Percentiles rank a stretch among this genome's conserved stretches.
Evolutionary conservation across 139 green algal species (phyloP).

Genomic region (Raphidocelis subcapitata): DNA sequence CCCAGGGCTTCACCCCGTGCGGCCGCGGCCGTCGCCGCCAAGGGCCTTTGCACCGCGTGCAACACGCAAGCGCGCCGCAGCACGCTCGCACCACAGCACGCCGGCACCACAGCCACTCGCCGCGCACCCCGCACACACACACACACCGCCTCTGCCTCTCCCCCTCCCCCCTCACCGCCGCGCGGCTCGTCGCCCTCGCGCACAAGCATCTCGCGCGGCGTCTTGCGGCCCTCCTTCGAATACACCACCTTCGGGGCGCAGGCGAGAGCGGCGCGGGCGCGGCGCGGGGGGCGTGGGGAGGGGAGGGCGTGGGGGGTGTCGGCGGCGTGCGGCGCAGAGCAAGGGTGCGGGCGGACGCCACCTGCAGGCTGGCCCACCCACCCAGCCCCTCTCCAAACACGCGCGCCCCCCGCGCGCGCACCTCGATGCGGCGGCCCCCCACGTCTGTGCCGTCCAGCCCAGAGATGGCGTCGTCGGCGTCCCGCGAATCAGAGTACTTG

Average conservation of each 20-base stretch:
- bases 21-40: neutral
- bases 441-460: slow-evolving; percentile 58
- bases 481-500: slow-evolving; percentile 70
- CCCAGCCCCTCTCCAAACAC: no score
- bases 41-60: neutral
- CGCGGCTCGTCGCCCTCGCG: slow-evolving; percentile 29
- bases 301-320: no score
- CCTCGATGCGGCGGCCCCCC: slow-evolving; percentile 61
- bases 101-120: no score
- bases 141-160: neutral
- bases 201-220: slow-evolving; percentile 72
- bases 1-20: neutral
- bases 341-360: neutral
- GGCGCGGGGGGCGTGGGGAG: no score
- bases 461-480: slow-evolving; percentile 79
- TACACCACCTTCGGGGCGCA: slow-evolving; percentile 47
- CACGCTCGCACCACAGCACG: no score
- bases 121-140: neutral
- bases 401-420: no score
- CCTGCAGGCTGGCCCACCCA: no score
- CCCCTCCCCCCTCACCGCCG: neutral
- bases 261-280: neutral
- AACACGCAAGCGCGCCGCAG: no score
- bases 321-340: no score
- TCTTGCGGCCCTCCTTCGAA: slow-evolving; percentile 74